phyloP scores from a whole-genome alignment of 768 basidiomycete species.

The Neoboletus brunneissimus region DNA sequence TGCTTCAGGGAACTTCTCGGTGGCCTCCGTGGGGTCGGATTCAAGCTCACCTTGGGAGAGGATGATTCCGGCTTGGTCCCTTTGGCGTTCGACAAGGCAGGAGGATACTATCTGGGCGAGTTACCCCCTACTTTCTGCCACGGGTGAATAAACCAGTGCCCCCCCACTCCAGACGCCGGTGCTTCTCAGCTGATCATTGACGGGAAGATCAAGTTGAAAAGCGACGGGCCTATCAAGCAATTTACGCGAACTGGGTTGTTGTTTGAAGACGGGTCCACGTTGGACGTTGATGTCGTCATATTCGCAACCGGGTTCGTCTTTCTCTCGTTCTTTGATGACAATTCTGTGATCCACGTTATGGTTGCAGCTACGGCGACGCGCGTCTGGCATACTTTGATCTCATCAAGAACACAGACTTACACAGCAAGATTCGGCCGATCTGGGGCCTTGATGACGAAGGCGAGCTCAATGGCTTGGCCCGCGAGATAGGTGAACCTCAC shows the following conservation, averaged over 20 bases:
- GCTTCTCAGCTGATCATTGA: constrained; percentile 42
- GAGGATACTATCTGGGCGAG: constrained; percentile 68
- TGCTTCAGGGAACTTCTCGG: constrained; percentile 47
- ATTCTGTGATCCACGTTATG: neutral
- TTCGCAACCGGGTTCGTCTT: constrained; percentile 29
- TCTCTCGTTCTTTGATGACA: neutral
- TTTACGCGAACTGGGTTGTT: constrained; percentile 28
- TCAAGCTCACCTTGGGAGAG: constrained; percentile 49
- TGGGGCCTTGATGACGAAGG: constrained; percentile 35
- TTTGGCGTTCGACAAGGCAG: constrained; percentile 46
- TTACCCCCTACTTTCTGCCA: neutral
- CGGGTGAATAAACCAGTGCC: neutral
- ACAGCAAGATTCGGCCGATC: constrained; percentile 21
- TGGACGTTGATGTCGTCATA: constrained; percentile 45
- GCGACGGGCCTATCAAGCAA: constrained; percentile 29
- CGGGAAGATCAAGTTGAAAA: constrained; percentile 46
- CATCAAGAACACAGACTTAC: constrained; percentile 20
- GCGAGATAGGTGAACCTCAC: constrained; percentile 44
- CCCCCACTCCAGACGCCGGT: constrained; percentile 34
- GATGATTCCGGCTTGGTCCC: constrained; percentile 51
- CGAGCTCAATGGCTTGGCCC: constrained; percentile 33
- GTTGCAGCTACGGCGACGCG: constrained; percentile 20
- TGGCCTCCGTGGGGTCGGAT: constrained; percentile 55
- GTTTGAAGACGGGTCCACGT: constrained; percentile 32
- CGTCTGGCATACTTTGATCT: constrained; percentile 17